phyloP scores from a whole-genome alignment of 2,329 filamentous ascomycete species.

The Penicillium hordei region DNA sequence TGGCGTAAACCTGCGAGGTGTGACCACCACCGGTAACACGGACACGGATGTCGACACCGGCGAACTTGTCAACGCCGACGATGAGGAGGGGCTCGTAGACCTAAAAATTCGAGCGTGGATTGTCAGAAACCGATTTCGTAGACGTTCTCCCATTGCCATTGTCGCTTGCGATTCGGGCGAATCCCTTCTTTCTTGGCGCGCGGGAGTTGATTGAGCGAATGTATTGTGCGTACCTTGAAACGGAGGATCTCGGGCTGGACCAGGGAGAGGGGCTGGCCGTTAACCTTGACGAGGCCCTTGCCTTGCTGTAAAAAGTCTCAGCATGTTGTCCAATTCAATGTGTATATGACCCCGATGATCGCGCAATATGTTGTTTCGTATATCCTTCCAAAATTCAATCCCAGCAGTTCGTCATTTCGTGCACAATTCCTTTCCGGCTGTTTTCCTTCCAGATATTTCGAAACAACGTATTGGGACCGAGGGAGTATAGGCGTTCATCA shows the following conservation, averaged over 20 bases:
- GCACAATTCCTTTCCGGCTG: slow-evolving; percentile 9
- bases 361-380: slow-evolving; percentile 18
- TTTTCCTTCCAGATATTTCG: slow-evolving; percentile 15
- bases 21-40: slow-evolving; percentile 96
- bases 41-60: slow-evolving; percentile 94
- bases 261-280: slow-evolving; percentile 91
- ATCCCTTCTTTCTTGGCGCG: slow-evolving; percentile 3
- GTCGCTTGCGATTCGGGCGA: slow-evolving; percentile 5
- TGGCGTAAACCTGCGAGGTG: slow-evolving; percentile 95
- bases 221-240: slow-evolving; percentile 71
- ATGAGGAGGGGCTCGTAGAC: slow-evolving; percentile 99
- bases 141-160: slow-evolving; percentile 5
- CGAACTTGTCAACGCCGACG: slow-evolving; percentile 95
- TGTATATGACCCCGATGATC: slow-evolving; percentile 12
- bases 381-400: slow-evolving; percentile 11
- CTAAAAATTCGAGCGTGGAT: slow-evolving; percentile 41
- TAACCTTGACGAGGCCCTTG: slow-evolving; percentile 96
- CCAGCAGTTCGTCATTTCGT: slow-evolving; percentile 6
- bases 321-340: slow-evolving; percentile 21
- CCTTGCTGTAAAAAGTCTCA: slow-evolving; percentile 57
- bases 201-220: slow-evolving; percentile 10
- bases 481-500: slow-evolving; percentile 33
- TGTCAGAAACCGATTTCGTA: slow-evolving; percentile 12
- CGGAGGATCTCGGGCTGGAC: slow-evolving; percentile 95
- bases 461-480: slow-evolving; percentile 20